A percentile compares a stretch with the other conserved stretches of the same genome.
phyloP scores from a whole-genome alignment of 176 grass and related monocot genomes.

The Triticum aestivum region DNA sequence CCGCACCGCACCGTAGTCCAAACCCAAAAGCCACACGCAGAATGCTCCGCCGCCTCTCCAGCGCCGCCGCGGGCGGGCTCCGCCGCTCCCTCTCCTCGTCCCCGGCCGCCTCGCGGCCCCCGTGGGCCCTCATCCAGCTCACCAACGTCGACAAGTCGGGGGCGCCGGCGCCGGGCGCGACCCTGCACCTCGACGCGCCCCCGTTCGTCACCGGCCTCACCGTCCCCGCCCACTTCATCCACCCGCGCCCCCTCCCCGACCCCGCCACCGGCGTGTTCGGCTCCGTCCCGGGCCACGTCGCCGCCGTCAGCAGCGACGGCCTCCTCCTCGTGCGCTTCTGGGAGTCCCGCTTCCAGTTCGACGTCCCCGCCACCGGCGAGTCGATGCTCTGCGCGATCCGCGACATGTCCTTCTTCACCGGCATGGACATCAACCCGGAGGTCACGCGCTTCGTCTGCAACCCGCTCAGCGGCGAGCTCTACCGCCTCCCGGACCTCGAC shows the following conservation, averaged over 20 bases:
- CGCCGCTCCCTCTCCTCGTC: constrained; percentile 23
- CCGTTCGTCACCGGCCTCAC: background rate
- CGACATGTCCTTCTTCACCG: background rate
- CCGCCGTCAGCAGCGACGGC: constrained; percentile 19
- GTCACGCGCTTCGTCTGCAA: constrained; percentile 21
- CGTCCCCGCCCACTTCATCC: constrained; percentile 29
- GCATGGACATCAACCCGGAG: background rate
- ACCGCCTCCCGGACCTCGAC: constrained; percentile 28
- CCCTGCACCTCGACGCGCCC: constrained; percentile 8
- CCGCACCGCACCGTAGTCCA: background rate
- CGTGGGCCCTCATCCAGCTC: constrained; percentile 18
- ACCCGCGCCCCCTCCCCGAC: background rate
- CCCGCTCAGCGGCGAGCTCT: constrained; percentile 32
- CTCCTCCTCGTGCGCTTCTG: constrained; percentile 16
- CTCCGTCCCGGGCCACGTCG: background rate
- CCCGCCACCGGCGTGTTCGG: background rate
- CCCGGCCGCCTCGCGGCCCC: background rate
- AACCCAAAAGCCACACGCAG: background rate
- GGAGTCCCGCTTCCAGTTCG: background rate
- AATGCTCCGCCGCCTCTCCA: constrained; percentile 2
- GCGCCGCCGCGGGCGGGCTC: background rate
- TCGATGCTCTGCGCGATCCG: background rate
- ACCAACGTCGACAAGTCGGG: background rate
- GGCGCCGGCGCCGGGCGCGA: constrained; percentile 17
- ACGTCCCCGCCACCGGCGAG: background rate